phyloP scores from a whole-genome alignment of 345 rosid genomes.

The Eucalyptus tenuipes region DNA sequence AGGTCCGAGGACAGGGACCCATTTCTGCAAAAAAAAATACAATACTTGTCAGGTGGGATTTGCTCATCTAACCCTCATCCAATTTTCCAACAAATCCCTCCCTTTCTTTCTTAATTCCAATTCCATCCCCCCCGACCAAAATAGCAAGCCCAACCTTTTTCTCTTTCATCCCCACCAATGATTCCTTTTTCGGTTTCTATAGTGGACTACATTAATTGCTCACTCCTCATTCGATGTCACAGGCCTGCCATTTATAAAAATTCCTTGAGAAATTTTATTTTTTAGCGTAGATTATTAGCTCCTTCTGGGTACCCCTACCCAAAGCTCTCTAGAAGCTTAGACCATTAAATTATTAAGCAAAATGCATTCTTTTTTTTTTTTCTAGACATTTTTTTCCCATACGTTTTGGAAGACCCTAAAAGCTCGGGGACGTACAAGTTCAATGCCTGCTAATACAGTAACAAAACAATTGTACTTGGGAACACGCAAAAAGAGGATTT shows the following conservation, averaged over 20 bases:
- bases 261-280: not conserved
- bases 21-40: not conserved
- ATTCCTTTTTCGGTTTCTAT: rapidly evolving
- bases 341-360: not conserved
- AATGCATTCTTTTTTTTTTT: not conserved
- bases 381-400: not conserved
- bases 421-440: not conserved
- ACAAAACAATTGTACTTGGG: not conserved
- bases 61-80: not conserved
- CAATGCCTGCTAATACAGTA: not conserved
- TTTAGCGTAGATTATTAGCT: too few relatives aligned
- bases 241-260: not conserved
- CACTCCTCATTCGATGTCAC: not conserved
- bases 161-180: not conserved
- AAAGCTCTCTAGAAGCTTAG: not conserved
- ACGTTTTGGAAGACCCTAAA: not conserved
- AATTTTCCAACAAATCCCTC: not conserved
- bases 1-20: not conserved
- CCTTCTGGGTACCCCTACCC: too few relatives aligned
- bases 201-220: rapidly evolving
- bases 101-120: not conserved
- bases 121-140: not conserved
- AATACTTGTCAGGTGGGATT: not conserved
- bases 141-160: not conserved
- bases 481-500: not conserved